phyloP scores from a whole-genome alignment of 441 rosid genomes.

The Croton laevigatus region DNA sequence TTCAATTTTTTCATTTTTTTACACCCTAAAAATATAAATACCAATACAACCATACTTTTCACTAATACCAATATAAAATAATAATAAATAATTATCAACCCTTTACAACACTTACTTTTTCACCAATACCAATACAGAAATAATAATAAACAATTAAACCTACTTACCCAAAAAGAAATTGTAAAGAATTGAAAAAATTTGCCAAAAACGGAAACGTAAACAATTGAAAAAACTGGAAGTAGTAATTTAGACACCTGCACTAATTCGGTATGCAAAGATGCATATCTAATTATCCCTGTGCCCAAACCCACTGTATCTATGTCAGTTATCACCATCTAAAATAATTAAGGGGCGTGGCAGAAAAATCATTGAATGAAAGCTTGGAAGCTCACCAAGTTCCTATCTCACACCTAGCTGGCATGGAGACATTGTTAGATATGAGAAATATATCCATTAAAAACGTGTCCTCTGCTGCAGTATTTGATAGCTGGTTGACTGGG shows the following conservation, averaged over 20 bases:
- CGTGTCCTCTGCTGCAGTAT: slow-evolving; percentile 83
- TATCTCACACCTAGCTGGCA: slow-evolving; percentile 13
- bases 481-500: slow-evolving; percentile 65
- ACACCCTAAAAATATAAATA: no score
- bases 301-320: not conserved
- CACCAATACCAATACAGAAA: no score
- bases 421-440: slow-evolving; percentile 18
- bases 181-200: no score
- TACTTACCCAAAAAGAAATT: no score
- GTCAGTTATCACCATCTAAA: not conserved
- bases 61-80: no score
- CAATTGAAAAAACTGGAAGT: no score
- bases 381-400: slow-evolving; percentile 31
- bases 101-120: no score
- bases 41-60: no score
- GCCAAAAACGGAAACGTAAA: no score
- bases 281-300: not conserved
- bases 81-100: no score
- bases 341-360: not conserved
- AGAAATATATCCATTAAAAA: slow-evolving; percentile 38
- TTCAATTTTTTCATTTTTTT: no score
- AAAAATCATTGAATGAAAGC: not conserved
- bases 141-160: no score
- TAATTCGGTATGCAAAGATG: not conserved
- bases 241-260: not conserved